Evolutionary conservation across 2,329 filamentous ascomycete species (phyloP).

Genomic region (Colletotrichum horii): DNA sequence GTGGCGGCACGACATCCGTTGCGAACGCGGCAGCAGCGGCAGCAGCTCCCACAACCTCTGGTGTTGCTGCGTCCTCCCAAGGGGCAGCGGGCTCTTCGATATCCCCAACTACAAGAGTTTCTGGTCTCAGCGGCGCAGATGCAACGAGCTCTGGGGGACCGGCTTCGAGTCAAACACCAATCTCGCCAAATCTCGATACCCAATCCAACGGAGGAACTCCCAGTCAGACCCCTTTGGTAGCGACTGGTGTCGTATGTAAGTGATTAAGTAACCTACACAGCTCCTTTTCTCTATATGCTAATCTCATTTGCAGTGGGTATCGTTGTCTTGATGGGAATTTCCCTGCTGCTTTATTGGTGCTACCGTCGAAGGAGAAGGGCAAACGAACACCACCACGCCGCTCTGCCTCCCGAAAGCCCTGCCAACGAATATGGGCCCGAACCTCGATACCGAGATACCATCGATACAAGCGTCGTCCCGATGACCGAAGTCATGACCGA

Average conservation of each 20-base stretch:
- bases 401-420: neutral
- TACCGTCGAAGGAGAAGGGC: conserved; percentile 1
- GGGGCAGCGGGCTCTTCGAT: neutral
- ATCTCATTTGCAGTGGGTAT: neutral
- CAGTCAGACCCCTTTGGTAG: neutral
- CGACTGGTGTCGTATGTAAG: conserved; percentile 8
- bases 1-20: neutral
- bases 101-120: neutral
- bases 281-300: fast-evolving
- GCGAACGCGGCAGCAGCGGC: neutral
- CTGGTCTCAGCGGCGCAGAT: neutral
- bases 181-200: neutral
- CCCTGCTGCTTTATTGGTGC: conserved; percentile 10
- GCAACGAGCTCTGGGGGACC: neutral
- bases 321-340: conserved; percentile 3
- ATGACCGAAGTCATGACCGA: neutral
- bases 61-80: neutral
- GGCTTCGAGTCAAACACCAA: neutral
- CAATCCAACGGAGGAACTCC: neutral
- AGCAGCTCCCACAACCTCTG: neutral
- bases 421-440: neutral
- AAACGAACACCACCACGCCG: neutral
- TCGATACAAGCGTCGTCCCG: neutral
- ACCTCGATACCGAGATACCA: neutral
- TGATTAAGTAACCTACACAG: neutral